Percentiles rank a stretch among this genome's conserved stretches.
Conservation (phyloP, 108 stramenopile genomes). For the Fragilaria radians region DNA sequence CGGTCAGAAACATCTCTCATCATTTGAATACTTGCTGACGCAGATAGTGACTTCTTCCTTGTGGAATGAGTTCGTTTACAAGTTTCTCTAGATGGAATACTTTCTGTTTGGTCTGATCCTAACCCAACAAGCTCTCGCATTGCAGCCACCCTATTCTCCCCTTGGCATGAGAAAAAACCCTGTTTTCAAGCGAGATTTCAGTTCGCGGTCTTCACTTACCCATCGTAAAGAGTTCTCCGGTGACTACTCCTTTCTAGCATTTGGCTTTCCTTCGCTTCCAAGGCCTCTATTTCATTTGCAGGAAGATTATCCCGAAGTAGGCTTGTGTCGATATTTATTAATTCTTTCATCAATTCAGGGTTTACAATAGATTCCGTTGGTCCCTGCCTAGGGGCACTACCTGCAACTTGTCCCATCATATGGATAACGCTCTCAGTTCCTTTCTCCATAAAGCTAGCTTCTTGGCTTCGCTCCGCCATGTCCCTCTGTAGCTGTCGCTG, state of each 20-base stretch:
- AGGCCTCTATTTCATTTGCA: neutral
- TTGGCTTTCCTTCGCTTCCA: neutral
- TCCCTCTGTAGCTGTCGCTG: conserved; percentile 15
- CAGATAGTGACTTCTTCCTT: conserved; percentile 27
- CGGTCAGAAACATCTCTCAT: neutral
- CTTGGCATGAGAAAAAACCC: too few species aligned
- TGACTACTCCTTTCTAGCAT: neutral
- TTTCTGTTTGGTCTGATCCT: neutral
- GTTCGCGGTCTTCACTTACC: too few species aligned
- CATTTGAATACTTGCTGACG: conserved; percentile 38
- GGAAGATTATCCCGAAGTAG: neutral
- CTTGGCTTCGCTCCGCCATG: neutral
- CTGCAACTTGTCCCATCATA: too few species aligned
- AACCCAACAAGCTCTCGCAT: neutral
- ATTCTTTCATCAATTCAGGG: neutral
- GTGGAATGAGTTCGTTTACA: conserved; percentile 6
- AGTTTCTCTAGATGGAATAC: neutral
- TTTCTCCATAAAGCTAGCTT: conserved; percentile 4
- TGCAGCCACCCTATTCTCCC: neutral
- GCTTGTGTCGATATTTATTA: neutral
- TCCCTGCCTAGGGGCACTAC: too few species aligned
- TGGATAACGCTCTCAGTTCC: too few species aligned
- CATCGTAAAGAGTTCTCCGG: neutral
- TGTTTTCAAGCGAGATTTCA: too few species aligned
- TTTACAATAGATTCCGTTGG: too few species aligned